Evolutionary conservation across 805 yeast species (phyloP).

Genomic region (Myxozyma mucilagina): DNA sequence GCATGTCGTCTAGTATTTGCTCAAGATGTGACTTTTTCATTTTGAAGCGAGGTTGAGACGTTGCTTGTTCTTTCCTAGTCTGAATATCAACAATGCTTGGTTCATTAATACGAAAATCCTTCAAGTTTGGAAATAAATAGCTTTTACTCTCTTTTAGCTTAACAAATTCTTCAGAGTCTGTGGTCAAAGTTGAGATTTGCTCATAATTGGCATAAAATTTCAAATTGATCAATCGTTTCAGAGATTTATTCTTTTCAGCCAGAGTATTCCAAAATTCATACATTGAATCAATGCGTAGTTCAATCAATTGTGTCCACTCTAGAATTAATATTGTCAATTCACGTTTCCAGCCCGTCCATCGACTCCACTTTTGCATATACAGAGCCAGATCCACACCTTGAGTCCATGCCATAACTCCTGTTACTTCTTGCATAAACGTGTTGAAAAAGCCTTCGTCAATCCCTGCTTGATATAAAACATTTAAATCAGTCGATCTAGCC

Average conservation of each 20-base stretch:
- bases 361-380: conserved; percentile 2
- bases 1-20: neutral
- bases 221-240: conserved; percentile 12
- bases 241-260: no score
- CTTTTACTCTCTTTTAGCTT: no score
- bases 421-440: conserved; percentile 11
- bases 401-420: conserved; percentile 2
- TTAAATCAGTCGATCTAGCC: neutral
- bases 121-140: conserved; percentile 6
- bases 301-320: conserved; percentile 3
- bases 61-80: neutral
- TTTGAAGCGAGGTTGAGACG: neutral
- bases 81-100: neutral
- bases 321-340: conserved; percentile 1
- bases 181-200: neutral
- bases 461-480: conserved; percentile 15
- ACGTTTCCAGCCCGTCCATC: conserved; percentile 13
- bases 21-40: conserved; percentile 1
- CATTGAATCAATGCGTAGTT: conserved; percentile 9
- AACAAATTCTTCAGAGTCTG: no score
- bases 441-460: conserved; percentile 19
- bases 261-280: neutral
- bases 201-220: conserved; percentile 2
- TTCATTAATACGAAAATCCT: conserved; percentile 11
- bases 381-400: conserved; percentile 5